Evolutionary conservation across 441 rosid genomes (phyloP).

Genomic region (Metrosideros polymorpha): DNA sequence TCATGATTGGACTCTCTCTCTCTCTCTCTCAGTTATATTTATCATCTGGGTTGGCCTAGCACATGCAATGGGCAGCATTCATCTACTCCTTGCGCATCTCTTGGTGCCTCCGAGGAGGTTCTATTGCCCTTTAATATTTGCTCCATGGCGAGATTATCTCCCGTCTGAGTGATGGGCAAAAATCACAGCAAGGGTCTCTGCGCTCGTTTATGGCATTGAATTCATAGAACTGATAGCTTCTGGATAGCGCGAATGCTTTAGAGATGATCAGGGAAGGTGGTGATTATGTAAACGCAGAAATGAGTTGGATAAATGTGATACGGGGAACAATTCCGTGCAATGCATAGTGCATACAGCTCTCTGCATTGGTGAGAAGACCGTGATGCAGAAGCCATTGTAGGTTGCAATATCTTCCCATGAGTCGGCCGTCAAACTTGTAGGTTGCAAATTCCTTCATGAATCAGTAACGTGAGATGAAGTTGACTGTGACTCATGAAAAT

Average conservation of each 20-base stretch:
- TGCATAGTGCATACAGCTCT: background rate
- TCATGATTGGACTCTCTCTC: background rate
- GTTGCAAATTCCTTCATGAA: background rate
- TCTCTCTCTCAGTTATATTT: background rate
- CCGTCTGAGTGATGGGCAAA: background rate
- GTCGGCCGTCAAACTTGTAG: background rate
- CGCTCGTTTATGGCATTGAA: background rate
- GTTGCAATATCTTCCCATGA: background rate
- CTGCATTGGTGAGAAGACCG: background rate
- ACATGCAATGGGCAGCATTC: background rate
- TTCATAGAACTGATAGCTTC: background rate
- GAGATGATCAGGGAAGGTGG: background rate
- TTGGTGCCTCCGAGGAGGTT: background rate
- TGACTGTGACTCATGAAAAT: too few species aligned
- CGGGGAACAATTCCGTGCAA: background rate
- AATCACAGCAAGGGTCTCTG: background rate
- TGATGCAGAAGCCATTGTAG: background rate
- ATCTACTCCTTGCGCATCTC: background rate
- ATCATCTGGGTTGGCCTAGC: background rate
- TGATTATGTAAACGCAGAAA: background rate
- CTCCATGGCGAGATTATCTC: background rate
- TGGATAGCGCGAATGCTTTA: background rate
- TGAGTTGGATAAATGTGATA: background rate
- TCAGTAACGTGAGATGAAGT: too few species aligned
- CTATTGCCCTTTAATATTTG: background rate